phyloP scores from a whole-genome alignment of 495 filamentous ascomycete genomes.

The Penicillium paxilli region DNA sequence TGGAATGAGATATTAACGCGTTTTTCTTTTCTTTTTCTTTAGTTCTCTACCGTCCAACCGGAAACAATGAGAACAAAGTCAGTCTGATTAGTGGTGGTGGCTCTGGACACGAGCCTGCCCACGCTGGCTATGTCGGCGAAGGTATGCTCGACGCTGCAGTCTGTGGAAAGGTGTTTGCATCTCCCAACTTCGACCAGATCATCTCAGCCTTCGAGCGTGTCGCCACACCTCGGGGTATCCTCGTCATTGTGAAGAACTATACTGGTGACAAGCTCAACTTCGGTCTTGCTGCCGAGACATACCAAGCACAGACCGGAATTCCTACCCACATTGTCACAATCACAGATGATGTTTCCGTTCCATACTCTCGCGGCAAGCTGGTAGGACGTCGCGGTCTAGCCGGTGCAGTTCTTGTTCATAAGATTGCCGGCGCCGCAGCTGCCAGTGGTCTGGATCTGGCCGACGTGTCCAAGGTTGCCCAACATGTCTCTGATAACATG shows the following conservation, averaged over 20 bases:
- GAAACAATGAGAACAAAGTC: constrained; percentile 3
- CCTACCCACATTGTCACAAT: constrained; percentile 5
- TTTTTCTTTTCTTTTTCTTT: not conserved
- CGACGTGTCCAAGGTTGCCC: constrained; percentile 7
- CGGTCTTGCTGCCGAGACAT: constrained; percentile 13
- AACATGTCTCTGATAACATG: constrained; percentile 12
- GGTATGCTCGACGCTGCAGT: constrained; percentile 15
- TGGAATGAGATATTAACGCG: not conserved
- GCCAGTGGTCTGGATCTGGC: not conserved
- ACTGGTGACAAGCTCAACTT: constrained; percentile 18
- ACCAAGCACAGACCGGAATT: constrained; percentile 3
- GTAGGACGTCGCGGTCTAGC: constrained; percentile 8
- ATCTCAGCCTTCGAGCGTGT: constrained; percentile 7
- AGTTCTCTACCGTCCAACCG: constrained; percentile 6
- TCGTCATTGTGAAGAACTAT: constrained; percentile 15
- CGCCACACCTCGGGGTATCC: constrained; percentile 5
- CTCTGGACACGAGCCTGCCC: constrained; percentile 15
- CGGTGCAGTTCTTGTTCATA: constrained; percentile 9
- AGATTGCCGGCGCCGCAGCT: constrained; percentile 12
- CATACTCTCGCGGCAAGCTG: constrained; percentile 5
- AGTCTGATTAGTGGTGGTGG: constrained; percentile 18
- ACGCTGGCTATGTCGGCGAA: constrained; percentile 14
- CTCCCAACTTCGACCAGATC: constrained; percentile 14
- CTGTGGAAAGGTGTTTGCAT: constrained; percentile 14
- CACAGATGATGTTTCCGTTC: constrained; percentile 14